These are phyloP conservation scores for Rhodotorula graminis DNA, from an alignment of 768 basidiomycete genomes.

Conservation along the genomic window DNA sequence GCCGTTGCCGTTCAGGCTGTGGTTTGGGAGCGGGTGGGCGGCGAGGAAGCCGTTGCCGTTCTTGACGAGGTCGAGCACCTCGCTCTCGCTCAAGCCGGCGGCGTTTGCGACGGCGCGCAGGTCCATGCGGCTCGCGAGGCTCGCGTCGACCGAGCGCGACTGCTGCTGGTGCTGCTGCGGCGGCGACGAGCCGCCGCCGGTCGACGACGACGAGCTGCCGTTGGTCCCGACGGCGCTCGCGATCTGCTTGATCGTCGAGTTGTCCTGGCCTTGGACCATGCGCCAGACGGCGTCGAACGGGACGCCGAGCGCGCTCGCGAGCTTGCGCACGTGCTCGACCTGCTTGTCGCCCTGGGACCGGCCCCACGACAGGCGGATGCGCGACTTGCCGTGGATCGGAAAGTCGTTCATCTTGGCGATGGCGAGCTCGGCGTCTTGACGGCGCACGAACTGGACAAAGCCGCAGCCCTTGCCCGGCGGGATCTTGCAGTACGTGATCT, in stretches of 20 bases:
- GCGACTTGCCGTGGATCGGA: slow-evolving; percentile 75
- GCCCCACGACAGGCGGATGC: slow-evolving; percentile 88
- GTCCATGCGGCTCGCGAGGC: slow-evolving; percentile 21
- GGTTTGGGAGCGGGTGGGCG: neutral
- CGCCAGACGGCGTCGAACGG: slow-evolving; percentile 42
- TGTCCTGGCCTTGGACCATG: slow-evolving; percentile 44
- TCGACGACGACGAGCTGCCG: neutral
- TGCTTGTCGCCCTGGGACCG: slow-evolving; percentile 60
- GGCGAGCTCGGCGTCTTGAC: slow-evolving; percentile 78
- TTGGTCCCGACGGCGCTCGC: slow-evolving; percentile 36
- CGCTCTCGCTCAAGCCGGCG: slow-evolving; percentile 36
- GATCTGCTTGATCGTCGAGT: slow-evolving; percentile 43
- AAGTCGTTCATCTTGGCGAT: slow-evolving; percentile 98
- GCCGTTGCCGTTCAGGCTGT: too few species aligned
- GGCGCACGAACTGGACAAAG: slow-evolving; percentile 89
- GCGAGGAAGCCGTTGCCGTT: slow-evolving; percentile 4
- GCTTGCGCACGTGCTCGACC: slow-evolving; percentile 42
- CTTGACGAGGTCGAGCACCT: slow-evolving; percentile 37
- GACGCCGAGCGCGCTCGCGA: slow-evolving; percentile 40
- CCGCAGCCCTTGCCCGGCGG: slow-evolving; percentile 93
- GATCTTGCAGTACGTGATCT: slow-evolving; percentile 66
- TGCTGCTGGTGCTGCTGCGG: neutral
- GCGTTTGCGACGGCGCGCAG: slow-evolving; percentile 38
- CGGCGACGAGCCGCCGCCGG: neutral
- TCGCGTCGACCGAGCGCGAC: neutral